These are phyloP conservation scores for Ceratocystis albifundus DNA, from an alignment of 2,329 filamentous ascomycete species.

Conservation along the genomic window DNA sequence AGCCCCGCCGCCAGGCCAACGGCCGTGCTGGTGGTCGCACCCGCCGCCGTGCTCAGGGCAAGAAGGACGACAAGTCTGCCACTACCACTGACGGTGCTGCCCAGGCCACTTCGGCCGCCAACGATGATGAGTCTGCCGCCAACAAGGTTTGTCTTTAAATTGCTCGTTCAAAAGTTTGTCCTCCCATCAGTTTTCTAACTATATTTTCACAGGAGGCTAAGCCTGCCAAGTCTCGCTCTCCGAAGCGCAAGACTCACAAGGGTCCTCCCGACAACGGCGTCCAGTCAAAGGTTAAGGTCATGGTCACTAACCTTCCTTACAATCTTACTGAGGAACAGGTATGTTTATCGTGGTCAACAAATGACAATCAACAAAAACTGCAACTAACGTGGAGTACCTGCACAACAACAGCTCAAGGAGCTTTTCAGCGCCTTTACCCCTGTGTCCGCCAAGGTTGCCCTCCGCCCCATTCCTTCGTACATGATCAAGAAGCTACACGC, in stretches of 20 bases:
- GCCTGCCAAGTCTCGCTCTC: conserved; percentile 37
- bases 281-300: conserved; percentile 98
- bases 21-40: conserved; percentile 57
- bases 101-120: conserved; percentile 31
- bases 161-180: neutral
- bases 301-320: conserved; percentile 98
- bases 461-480: conserved; percentile 95
- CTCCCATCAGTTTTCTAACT: neutral
- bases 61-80: conserved; percentile 36
- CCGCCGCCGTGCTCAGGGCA: conserved; percentile 48
- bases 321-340: conserved; percentile 97
- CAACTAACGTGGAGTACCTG: conserved; percentile 22
- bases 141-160: conserved; percentile 16
- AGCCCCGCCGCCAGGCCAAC: conserved; percentile 50
- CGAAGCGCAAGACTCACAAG: conserved; percentile 46
- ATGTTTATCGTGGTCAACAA: conserved; percentile 27
- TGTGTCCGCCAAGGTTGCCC: conserved; percentile 92
- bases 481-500: conserved; percentile 99
- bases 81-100: conserved; percentile 29
- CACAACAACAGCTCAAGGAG: conserved; percentile 67
- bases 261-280: conserved; percentile 95
- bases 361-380: neutral
- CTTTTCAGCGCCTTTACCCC: conserved; percentile 89
- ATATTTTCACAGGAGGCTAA: conserved; percentile 40
- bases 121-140: conserved; percentile 38